phyloP scores from a whole-genome alignment of 2,329 filamentous ascomycete genomes.

The Coniella lustricola region DNA sequence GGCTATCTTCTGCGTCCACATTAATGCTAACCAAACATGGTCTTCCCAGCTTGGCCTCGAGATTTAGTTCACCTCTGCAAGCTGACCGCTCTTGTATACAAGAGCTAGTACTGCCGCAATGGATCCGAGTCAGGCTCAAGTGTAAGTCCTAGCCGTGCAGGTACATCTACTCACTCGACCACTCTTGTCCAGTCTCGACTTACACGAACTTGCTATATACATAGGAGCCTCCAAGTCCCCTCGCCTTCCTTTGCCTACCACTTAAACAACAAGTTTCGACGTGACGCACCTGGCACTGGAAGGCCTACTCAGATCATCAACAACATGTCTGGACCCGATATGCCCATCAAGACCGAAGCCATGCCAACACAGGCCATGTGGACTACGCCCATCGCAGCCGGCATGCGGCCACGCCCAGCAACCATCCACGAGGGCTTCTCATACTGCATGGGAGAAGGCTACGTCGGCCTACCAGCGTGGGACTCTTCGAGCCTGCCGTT shows the following conservation, averaged over 20 bases:
- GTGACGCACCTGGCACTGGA: slow-evolving; percentile 33
- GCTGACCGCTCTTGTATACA: slow-evolving; percentile 25
- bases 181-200: slow-evolving; percentile 23
- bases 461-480: slow-evolving; percentile 47
- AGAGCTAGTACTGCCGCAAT: slow-evolving; percentile 31
- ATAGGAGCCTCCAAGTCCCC: slow-evolving; percentile 41
- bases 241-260: slow-evolving; percentile 43
- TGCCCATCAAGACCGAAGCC: slow-evolving; percentile 40
- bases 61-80: slow-evolving; percentile 25
- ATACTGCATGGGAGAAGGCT: slow-evolving; percentile 50
- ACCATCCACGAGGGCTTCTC: slow-evolving; percentile 57
- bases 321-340: slow-evolving; percentile 47
- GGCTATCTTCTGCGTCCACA: slow-evolving; percentile 23
- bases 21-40: slow-evolving; percentile 33
- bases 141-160: slow-evolving; percentile 36
- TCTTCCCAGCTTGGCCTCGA: slow-evolving; percentile 23
- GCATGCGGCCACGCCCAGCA: slow-evolving; percentile 45
- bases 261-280: slow-evolving; percentile 38
- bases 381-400: slow-evolving; percentile 48
- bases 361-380: slow-evolving; percentile 42
- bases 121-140: slow-evolving; percentile 44
- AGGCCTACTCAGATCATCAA: slow-evolving; percentile 36
- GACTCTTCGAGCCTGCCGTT: slow-evolving; percentile 48
- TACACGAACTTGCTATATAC: slow-evolving; percentile 24
- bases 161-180: slow-evolving; percentile 30